Conservation (phyloP, 179 eudicot genomes). For the Silene noctiflora region DNA sequence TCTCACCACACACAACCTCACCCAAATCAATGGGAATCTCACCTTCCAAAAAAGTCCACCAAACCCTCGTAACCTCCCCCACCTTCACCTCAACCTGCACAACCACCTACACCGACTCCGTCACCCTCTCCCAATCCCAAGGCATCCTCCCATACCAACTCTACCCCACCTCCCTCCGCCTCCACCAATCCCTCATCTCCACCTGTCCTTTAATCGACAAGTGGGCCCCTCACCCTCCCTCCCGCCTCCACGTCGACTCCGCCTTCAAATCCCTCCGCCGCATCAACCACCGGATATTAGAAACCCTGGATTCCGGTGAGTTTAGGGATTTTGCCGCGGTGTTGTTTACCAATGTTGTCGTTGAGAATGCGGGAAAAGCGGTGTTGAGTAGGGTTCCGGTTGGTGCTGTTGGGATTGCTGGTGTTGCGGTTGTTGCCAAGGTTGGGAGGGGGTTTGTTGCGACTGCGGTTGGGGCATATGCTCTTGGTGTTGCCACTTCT, state of each 20-base stretch:
- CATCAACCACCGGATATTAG: not conserved
- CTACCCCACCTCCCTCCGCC: slow-evolving; percentile 43
- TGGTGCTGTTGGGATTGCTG: slow-evolving; percentile 64
- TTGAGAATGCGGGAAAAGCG: slow-evolving; percentile 41
- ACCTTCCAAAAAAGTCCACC: slow-evolving; percentile 50
- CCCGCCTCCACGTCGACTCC: slow-evolving; percentile 52
- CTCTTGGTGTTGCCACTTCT: slow-evolving; percentile 55
- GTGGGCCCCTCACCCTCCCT: slow-evolving; percentile 64
- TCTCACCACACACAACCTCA: not conserved
- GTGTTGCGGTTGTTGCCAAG: slow-evolving; percentile 51
- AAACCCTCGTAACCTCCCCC: slow-evolving; percentile 37
- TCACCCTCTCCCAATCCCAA: slow-evolving; percentile 46
- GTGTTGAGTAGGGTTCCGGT: slow-evolving; percentile 43
- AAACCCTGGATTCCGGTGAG: slow-evolving; percentile 30
- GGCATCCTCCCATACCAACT: slow-evolving; percentile 81
- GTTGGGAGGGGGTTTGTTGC: slow-evolving; percentile 49
- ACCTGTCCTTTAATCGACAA: slow-evolving; percentile 34
- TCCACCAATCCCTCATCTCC: slow-evolving; percentile 44
- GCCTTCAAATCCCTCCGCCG: slow-evolving; percentile 32
- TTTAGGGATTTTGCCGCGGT: slow-evolving; percentile 56
- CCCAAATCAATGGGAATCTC: slow-evolving; percentile 37
- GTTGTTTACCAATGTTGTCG: slow-evolving; percentile 48
- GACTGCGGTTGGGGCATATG: slow-evolving; percentile 58
- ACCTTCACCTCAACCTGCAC: slow-evolving; percentile 58
- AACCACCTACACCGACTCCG: slow-evolving; percentile 44